Evolutionary conservation across 2,329 filamentous ascomycete species (phyloP), one percentile per base, ranked within the genome.

Genomic region (Paraphaeosphaeria sporulosa): DNA sequence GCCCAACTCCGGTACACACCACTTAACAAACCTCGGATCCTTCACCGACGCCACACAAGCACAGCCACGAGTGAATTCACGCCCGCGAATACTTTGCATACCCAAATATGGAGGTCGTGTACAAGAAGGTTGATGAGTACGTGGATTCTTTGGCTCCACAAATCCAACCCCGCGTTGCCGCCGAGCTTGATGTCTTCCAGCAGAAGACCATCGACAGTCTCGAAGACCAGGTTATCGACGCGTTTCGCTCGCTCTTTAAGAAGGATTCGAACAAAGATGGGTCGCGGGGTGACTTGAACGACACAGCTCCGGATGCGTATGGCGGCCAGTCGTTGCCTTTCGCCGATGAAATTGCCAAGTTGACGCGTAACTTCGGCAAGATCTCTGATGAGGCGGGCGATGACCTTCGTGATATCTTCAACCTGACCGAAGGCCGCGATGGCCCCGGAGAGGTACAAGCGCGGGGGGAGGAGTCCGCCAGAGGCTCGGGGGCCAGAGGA

Each of bases 141-240:
- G 70, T 73, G 25, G 70, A 73, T 56, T 71, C 69, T 32, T 67
- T 73, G 8, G 71, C 71, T 4, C 71, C 71, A 9, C 70, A 73
- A 55, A 72, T 73, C 32, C 70, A 73, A 55, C 69, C 71, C 69
- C 70, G 71, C 67, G 72, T 73, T 43, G 64, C 70, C 17, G 58
- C 66, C 36, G 71, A 73, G 63, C 65, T 73, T 25, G 71, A 73
- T 46, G 42, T 64, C 32, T 73, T 73, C 51, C 71, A 73, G 40
- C 68, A 73, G 47, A 72, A 72, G 53, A 73, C 71, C 15, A 73
- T 73, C 48, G 71, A 73, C 55, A 72, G 69, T 36, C 65, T 73
- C 6, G 71, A 73, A 43, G 66, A 64, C 42, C 70, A 72, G 58
- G 70, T 73, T 40, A 57, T 73, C 13, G 68, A 73, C 54, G 71